Evolutionary conservation across 164 flowering plant genomes (phyloP).

Genomic region (Magnolia sinica): DNA sequence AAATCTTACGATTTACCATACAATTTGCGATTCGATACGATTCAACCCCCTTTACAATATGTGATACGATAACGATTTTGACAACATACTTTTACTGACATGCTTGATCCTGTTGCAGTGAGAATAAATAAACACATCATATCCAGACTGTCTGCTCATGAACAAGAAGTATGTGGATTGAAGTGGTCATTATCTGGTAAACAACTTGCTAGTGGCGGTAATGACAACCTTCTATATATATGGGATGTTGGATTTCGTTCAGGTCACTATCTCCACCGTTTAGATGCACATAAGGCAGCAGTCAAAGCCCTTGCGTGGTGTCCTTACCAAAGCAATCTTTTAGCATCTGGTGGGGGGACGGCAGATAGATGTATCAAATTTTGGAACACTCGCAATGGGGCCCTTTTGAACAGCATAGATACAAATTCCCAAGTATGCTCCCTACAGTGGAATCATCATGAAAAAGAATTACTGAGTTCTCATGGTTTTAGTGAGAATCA

Average conservation of each 20-base stretch:
- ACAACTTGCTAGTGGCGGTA: constrained; percentile 14
- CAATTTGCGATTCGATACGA: too few relatives aligned
- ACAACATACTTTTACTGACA: not conserved
- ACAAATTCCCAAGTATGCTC: constrained; percentile 10
- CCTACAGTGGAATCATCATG: constrained; percentile 5
- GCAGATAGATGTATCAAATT: constrained; percentile 8
- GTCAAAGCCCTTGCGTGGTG: constrained; percentile 11
- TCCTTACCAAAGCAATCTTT: constrained; percentile 5
- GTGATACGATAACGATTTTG: too few relatives aligned
- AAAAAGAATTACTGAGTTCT: constrained; percentile 7
- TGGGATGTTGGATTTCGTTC: constrained; percentile 10
- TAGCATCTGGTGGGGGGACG: constrained; percentile 11
- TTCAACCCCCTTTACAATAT: too few relatives aligned
- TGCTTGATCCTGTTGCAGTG: constrained; percentile 2
- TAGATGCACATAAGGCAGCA: constrained; percentile 8
- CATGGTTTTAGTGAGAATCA: constrained; percentile 12
- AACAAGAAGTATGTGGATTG: constrained; percentile 16
- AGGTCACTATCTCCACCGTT: constrained; percentile 2
- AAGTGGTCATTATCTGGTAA: constrained; percentile 12
- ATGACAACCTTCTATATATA: constrained; percentile 11
- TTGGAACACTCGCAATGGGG: constrained; percentile 1
- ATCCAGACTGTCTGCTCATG: not conserved
- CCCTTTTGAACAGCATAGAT: constrained; percentile 2
- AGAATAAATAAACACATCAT: constrained; percentile 5
- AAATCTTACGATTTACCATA: too few relatives aligned